Evolutionary conservation across 192 early-diverging fungal species (phyloP).

Genomic region (Backusella liffmaniae): DNA sequence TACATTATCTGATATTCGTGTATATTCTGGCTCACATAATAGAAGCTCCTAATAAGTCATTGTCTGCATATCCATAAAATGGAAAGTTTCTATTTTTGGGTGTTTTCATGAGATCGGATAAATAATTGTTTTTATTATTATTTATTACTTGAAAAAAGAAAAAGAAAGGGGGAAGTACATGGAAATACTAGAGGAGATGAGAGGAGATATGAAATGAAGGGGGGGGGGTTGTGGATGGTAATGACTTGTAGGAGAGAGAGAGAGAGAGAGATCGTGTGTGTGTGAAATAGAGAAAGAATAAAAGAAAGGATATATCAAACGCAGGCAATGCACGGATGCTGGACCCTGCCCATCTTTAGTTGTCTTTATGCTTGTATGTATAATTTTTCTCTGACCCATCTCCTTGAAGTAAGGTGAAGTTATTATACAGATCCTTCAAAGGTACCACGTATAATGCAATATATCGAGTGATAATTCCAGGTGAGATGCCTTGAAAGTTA

Average conservation of each 20-base stretch:
- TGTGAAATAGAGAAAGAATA: too few relatives aligned
- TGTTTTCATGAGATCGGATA: neutral
- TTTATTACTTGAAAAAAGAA: slow-evolving; percentile 5
- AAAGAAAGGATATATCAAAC: neutral
- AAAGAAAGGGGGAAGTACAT: neutral
- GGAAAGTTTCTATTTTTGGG: slow-evolving; percentile 9
- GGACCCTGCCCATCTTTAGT: neutral
- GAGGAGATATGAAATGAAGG: neutral
- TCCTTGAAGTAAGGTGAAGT: neutral
- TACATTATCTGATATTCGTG: slow-evolving; percentile 20
- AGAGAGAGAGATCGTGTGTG: neutral
- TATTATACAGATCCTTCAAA: neutral
- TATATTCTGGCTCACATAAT: slow-evolving; percentile 30
- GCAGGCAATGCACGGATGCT: neutral
- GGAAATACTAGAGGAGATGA: neutral
- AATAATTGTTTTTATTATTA: neutral
- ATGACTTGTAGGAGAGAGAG: neutral
- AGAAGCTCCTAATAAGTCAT: neutral
- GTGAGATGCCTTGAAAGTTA: neutral
- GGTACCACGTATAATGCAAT: neutral
- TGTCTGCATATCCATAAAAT: slow-evolving; percentile 1
- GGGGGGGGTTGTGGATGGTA: neutral
- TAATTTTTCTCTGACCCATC: neutral
- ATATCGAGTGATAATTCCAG: neutral
- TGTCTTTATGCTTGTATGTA: neutral